These are phyloP conservation scores for Candida gorgasii DNA, from an alignment of 805 yeast species.

Conservation along the genomic window DNA sequence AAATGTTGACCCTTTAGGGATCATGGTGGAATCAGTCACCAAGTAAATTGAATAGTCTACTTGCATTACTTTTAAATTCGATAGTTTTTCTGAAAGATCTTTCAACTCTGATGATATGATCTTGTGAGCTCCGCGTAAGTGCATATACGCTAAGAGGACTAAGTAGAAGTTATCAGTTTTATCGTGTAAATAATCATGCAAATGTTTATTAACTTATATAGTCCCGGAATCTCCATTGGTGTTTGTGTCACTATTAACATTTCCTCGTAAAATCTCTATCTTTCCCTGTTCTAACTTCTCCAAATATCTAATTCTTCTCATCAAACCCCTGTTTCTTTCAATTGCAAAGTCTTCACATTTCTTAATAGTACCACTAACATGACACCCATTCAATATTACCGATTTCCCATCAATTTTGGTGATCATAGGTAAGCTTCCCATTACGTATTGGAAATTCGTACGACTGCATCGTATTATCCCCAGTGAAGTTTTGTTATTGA, in stretches of 20 bases:
- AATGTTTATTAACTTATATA: too few relatives aligned
- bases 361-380: slow-evolving; percentile 84
- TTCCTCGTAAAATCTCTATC: neutral
- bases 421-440: slow-evolving; percentile 67
- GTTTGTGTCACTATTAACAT: too few relatives aligned
- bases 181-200: too few relatives aligned
- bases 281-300: slow-evolving; percentile 9
- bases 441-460: slow-evolving; percentile 57
- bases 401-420: slow-evolving; percentile 48
- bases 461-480: slow-evolving; percentile 82
- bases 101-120: too few relatives aligned
- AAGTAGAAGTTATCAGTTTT: too few relatives aligned
- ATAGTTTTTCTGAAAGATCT: neutral
- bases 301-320: slow-evolving; percentile 17
- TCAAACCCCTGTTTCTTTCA: slow-evolving; percentile 39
- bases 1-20: slow-evolving; percentile 55
- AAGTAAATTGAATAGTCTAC: slow-evolving; percentile 65
- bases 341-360: slow-evolving; percentile 77
- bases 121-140: slow-evolving; percentile 11
- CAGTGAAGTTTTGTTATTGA: slow-evolving; percentile 75
- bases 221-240: neutral
- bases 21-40: slow-evolving; percentile 77
- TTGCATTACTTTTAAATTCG: too few relatives aligned
- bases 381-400: slow-evolving; percentile 60
- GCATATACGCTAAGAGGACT: slow-evolving; percentile 12